Percentiles rank a stretch among this genome's conserved stretches.
Conservation (phyloP, 768 basidiomycete genomes). For the Hebeloma cylindrosporum region DNA sequence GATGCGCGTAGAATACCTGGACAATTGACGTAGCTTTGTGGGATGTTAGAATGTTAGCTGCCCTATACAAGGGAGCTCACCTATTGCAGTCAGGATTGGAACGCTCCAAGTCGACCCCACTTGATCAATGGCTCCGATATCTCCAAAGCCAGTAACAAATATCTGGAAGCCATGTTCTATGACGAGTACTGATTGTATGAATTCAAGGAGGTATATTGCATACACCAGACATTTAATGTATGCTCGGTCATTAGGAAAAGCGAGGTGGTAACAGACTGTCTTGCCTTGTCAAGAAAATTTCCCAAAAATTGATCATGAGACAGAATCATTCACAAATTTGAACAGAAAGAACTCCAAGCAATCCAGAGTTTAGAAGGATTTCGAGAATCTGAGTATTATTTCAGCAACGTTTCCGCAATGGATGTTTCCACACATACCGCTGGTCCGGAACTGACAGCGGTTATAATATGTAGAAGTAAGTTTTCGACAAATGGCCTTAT, state of each 20-base stretch:
- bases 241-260: slow-evolving; percentile 21
- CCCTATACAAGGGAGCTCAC: background rate
- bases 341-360: slow-evolving; percentile 20
- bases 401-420: too few relatives aligned
- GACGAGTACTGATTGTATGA: slow-evolving; percentile 17
- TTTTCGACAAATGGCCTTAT: too few relatives aligned
- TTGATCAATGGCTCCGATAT: slow-evolving; percentile 12
- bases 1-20: slow-evolving; percentile 16
- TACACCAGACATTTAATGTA: slow-evolving; percentile 16
- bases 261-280: slow-evolving; percentile 25
- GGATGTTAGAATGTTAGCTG: background rate
- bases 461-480: too few relatives aligned
- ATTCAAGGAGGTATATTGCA: slow-evolving; percentile 15
- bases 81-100: slow-evolving; percentile 17
- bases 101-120: slow-evolving; percentile 18
- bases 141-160: slow-evolving; percentile 22
- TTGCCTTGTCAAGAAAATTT: background rate
- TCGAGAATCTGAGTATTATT: too few relatives aligned
- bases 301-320: too few relatives aligned
- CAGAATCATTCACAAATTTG: slow-evolving; percentile 21
- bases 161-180: slow-evolving; percentile 18
- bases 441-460: too few relatives aligned
- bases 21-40: slow-evolving; percentile 14
- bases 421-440: too few relatives aligned
- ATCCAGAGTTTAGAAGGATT: too few relatives aligned